Evolutionary conservation across 2,329 filamentous ascomycete species (phyloP).

Genomic region (Monosporascus sp.): DNA sequence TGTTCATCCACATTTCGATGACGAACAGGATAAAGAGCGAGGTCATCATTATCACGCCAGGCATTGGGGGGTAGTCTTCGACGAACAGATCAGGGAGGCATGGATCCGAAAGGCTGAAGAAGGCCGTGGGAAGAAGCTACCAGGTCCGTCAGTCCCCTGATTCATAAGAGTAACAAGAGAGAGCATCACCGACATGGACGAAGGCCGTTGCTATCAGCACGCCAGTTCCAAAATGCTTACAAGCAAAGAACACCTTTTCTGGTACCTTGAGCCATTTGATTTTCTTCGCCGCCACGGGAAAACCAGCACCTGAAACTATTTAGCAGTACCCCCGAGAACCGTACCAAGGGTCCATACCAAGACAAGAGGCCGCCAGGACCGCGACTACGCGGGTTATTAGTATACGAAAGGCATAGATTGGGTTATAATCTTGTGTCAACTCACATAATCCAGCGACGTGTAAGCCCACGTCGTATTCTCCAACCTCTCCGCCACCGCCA

Average conservation of each 20-base stretch:
- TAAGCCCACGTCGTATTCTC: constrained; percentile 38
- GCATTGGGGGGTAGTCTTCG: constrained; percentile 54
- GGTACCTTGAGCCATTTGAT: constrained; percentile 54
- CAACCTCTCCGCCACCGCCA: constrained; percentile 29
- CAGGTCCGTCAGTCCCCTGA: constrained; percentile 2
- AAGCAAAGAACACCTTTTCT: constrained; percentile 53
- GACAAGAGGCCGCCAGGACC: constrained; percentile 34
- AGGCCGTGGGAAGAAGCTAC: constrained; percentile 55
- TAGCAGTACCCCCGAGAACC: too few species aligned
- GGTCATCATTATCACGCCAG: constrained; percentile 61
- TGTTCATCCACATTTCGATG: constrained; percentile 58
- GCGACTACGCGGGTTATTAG: constrained; percentile 26
- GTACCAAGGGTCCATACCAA: constrained; percentile 22
- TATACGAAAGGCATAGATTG: not conserved
- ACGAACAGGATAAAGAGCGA: constrained; percentile 57
- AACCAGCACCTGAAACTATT: constrained; percentile 36
- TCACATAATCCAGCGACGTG: constrained; percentile 38
- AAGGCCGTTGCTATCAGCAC: constrained; percentile 70
- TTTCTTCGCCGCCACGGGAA: constrained; percentile 50
- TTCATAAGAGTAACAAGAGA: not conserved
- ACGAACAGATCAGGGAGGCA: constrained; percentile 57
- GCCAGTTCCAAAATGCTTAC: constrained; percentile 65
- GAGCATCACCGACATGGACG: constrained; percentile 50
- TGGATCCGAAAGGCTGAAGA: constrained; percentile 44
- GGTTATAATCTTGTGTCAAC: constrained; percentile 10